Base-by-base conservation (phyloP, 192 early-diverging fungal genomes). In the Coemansia sp. region DNA sequence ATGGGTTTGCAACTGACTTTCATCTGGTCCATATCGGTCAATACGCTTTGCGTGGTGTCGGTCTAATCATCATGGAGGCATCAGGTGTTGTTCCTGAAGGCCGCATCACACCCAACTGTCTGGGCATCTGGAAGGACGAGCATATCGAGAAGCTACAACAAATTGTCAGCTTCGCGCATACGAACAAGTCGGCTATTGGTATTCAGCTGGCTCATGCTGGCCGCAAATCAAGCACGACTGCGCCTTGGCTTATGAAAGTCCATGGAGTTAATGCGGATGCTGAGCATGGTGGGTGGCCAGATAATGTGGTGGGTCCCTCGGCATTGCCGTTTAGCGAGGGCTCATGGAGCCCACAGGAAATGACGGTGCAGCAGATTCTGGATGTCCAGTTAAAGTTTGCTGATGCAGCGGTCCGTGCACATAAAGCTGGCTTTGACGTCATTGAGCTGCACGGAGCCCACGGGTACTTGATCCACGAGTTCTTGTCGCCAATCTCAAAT, bases 371-470 rank as follows among this genome's bases (percentile, higher is more conserved):
- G 11, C 84, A 89, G 47, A 93, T 98, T 55, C 70, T 81, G 14
- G 53, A 73, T 5, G 72, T 89, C 48, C 72, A 85, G 13, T 45
- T 78, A 7, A 71, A 80, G 28, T 98, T 86, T 72, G 84, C 55
- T 9, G 57, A 78, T 18, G 85, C 88, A 28, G 86, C 93, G 0
- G 61, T 55, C 33, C 84, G 89, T 23, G 89, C 94, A 0, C 65
- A 81, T 30, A 74, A 82, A 49, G 94, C 93, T 5, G 91, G 91
- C 6, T 91, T 93, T 63, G 91, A 94, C 52, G 86, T 86, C n/a
- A 72, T 96, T 21, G 95, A 97, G 70, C 78, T 97, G 20, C 94
- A 96, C 51, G 84, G 74, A 43, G 93, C 95, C 3, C 92, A 98
- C 70, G 95, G 96, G 6, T 97, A 94, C 65, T 70, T 97, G 41